These are phyloP conservation scores for Neurospora africana DNA, from an alignment of 495 filamentous ascomycete species.

Conservation along the genomic window DNA sequence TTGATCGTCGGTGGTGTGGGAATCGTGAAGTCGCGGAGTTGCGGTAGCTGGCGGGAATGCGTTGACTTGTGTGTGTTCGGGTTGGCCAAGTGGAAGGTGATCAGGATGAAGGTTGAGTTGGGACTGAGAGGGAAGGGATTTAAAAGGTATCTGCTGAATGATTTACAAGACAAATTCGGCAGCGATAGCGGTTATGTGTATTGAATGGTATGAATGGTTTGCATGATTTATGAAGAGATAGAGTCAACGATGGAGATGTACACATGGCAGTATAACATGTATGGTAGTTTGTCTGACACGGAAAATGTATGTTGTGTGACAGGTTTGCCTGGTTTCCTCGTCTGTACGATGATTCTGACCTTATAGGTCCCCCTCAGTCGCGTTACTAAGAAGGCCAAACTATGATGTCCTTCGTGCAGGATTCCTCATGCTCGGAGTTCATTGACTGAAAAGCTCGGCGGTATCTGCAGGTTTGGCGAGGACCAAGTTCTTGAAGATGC, in stretches of 20 bases:
- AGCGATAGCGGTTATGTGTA: not conserved
- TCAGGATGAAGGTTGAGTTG: not conserved
- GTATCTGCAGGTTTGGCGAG: not conserved
- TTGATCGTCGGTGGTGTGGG: not conserved
- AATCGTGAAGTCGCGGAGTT: not conserved
- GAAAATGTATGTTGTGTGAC: too few relatives aligned
- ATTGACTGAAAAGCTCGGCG: not conserved
- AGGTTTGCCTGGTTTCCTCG: not conserved
- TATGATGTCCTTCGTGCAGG: not conserved
- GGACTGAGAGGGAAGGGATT: not conserved
- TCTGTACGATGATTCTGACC: too few relatives aligned
- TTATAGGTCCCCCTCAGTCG: not conserved
- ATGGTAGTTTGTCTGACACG: too few relatives aligned
- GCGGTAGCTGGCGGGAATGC: not conserved
- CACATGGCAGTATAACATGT: too few relatives aligned
- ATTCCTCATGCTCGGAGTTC: not conserved
- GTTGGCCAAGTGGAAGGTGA: not conserved
- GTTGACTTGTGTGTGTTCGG: not conserved
- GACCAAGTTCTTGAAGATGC: not conserved
- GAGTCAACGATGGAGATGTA: not conserved
- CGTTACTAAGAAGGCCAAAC: not conserved
- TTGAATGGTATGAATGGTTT: not conserved
- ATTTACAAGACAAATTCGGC: too few relatives aligned
- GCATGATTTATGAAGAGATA: not conserved
- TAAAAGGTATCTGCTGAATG: too few relatives aligned